Percentiles rank a stretch among this genome's conserved stretches.
phyloP scores from a whole-genome alignment of 164 flowering plant genomes.

The Tetrastigma voinierianum region DNA sequence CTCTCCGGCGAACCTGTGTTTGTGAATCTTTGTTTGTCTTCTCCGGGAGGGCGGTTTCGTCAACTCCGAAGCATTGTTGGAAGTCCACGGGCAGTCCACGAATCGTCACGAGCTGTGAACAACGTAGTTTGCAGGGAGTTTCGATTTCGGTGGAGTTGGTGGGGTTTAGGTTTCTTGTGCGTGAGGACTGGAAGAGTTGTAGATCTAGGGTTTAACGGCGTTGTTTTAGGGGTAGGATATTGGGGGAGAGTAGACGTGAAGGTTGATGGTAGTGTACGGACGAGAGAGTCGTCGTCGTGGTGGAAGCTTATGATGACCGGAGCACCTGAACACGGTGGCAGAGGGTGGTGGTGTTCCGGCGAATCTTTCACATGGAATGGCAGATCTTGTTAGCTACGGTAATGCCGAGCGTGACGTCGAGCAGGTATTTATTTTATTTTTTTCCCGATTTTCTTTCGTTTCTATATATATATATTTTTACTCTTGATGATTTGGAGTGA shows the following conservation, averaged over 20 bases:
- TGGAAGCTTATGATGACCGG: constrained; percentile 58
- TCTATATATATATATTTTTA: background rate
- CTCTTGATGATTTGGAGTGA: too few species aligned
- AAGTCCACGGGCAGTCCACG: too few species aligned
- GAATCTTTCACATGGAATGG: constrained; percentile 94
- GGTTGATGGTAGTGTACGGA: constrained; percentile 36
- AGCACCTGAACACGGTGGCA: constrained; percentile 40
- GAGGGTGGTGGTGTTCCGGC: constrained; percentile 64
- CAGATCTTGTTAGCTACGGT: constrained; percentile 92
- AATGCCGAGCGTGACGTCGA: constrained; percentile 80
- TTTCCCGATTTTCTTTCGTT: background rate
- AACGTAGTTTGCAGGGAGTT: too few species aligned
- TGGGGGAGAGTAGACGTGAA: background rate
- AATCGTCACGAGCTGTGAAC: too few species aligned
- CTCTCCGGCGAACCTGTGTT: background rate
- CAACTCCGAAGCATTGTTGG: too few species aligned
- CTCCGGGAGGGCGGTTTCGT: too few species aligned
- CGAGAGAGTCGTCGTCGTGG: constrained; percentile 6
- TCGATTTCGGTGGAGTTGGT: background rate
- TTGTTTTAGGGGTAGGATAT: too few species aligned
- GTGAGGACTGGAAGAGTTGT: background rate
- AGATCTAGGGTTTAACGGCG: constrained; percentile 13
- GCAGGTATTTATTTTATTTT: constrained; percentile 46
- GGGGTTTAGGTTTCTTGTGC: constrained; percentile 1
- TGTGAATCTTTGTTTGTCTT: too few species aligned